These are phyloP conservation scores for Eudorina sp. DNA, from an alignment of 139 green algal species.

Conservation along the genomic window DNA sequence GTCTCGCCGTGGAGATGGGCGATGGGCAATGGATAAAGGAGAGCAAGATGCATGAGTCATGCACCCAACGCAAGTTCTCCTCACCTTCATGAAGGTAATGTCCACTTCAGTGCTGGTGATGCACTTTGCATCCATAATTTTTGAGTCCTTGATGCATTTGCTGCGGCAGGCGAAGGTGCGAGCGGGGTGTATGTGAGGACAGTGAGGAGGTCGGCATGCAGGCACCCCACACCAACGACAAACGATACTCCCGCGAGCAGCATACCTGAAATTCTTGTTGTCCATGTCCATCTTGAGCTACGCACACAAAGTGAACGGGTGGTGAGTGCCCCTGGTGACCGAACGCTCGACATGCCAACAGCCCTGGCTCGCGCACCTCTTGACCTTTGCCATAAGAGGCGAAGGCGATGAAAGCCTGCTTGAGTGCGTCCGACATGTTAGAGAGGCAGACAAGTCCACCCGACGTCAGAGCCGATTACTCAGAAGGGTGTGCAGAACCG, in stretches of 20 bases:
- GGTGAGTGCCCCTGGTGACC: too few relatives aligned
- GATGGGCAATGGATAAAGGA: too few relatives aligned
- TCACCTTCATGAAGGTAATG: slow-evolving; percentile 76
- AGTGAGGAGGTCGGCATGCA: background rate
- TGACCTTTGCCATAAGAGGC: slow-evolving; percentile 37
- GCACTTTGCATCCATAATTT: background rate
- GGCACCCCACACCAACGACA: too few relatives aligned
- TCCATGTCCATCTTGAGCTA: slow-evolving; percentile 33
- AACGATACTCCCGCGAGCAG: too few relatives aligned
- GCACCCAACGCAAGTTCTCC: background rate
- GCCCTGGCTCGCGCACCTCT: slow-evolving; percentile 37
- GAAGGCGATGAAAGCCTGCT: slow-evolving; percentile 20
- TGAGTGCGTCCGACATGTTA: slow-evolving; percentile 6
- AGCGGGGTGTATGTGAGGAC: slow-evolving; percentile 30
- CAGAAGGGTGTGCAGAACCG: too few relatives aligned
- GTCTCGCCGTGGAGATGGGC: too few relatives aligned
- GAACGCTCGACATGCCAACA: too few relatives aligned
- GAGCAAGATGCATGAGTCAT: too few relatives aligned
- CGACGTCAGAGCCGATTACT: too few relatives aligned
- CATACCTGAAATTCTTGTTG: slow-evolving; percentile 35
- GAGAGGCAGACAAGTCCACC: too few relatives aligned
- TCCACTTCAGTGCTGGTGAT: slow-evolving; percentile 72
- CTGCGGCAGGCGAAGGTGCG: slow-evolving; percentile 17
- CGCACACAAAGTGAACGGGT: too few relatives aligned
- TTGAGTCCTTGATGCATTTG: slow-evolving; percentile 43